Evolutionary conservation across 148 eudicot genomes (phyloP).

Genomic region (Suaeda aralocaspica): DNA sequence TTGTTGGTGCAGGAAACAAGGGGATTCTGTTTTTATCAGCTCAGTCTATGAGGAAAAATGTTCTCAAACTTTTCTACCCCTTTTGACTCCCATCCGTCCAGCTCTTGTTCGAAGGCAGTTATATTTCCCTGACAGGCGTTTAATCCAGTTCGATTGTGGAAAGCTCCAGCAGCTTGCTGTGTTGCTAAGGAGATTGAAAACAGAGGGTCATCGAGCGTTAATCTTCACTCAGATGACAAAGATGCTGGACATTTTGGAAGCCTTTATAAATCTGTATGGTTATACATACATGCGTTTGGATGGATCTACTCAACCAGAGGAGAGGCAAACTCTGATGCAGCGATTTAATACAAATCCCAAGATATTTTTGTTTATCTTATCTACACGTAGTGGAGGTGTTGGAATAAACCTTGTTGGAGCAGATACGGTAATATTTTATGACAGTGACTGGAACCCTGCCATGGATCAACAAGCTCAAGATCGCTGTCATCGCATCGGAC

Average conservation of each 20-base stretch:
- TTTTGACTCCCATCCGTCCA: constrained; percentile 80
- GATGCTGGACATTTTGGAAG: constrained; percentile 98
- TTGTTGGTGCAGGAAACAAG: constrained; percentile 86
- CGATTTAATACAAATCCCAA: constrained; percentile 96
- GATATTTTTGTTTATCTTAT: constrained; percentile 86
- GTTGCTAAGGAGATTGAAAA: constrained; percentile 75
- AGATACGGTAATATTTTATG: constrained; percentile 96
- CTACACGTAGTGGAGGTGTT: constrained; percentile 98
- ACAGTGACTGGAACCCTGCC: constrained; percentile 96
- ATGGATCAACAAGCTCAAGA: constrained; percentile 99
- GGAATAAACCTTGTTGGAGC: constrained; percentile 98
- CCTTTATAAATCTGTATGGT: constrained; percentile 89
- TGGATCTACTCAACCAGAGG: constrained; percentile 99
- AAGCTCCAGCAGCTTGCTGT: constrained; percentile 94
- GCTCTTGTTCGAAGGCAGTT: constrained; percentile 95
- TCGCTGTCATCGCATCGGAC: constrained; percentile 97
- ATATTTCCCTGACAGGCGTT: constrained; percentile 94
- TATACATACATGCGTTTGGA: constrained; percentile 98
- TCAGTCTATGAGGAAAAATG: constrained; percentile 59
- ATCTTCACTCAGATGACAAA: constrained; percentile 99
- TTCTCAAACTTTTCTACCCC: constrained; percentile 59
- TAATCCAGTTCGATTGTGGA: constrained; percentile 98
- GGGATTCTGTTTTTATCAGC: constrained; percentile 50
- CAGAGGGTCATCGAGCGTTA: constrained; percentile 91
- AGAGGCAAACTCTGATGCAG: constrained; percentile 98